Evolutionary conservation across 768 basidiomycete genomes (phyloP), one percentile per base, ranked within the genome.

Genomic region (Podaxis sp.): DNA sequence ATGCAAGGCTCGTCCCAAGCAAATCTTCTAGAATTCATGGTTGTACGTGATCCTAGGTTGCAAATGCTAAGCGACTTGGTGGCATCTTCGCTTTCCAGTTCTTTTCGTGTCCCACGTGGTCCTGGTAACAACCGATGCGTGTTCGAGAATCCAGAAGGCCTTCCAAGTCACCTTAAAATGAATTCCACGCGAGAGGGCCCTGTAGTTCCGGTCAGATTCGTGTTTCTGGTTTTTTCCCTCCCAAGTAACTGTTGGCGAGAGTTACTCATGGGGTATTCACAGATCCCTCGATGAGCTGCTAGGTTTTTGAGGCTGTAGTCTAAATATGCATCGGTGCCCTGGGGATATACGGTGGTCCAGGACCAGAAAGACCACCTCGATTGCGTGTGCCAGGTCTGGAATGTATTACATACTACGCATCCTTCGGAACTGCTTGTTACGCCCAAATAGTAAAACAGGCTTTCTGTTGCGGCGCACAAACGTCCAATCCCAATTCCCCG

Each of bases 161-260:
- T 24, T 20, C 30, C 36, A 28, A 38, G 54, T 40, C 41, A 48
- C 33, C 61, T 17, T 46, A 17, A 56, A 62, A 56, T 56, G 54
- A 62, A 56, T 62, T 56, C 55, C 61, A 62, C 61, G 61, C 61
- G 61, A 56, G 61, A 60, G 24, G 26, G 17, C 37, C 24, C 54
- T 37, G 44, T 38, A 33, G 54, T 56, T 62, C 55, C 54, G 61
- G 61, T n/a, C 48, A 56, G 61, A 51, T 49, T 56, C 36, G 37
- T 48, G 24, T 28, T 26, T 37, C 37, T 17, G 28, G 44, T 60
- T 17, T 60, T 58, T 59, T 22, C 13, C 46, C 11, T n/a, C 3
- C n/a, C 7, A 17, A 46, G n/a, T 17, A 17, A 17, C 8, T 6
- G n/a, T 20, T 7, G 15, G 15, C 15, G 11, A 4, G 33, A 10